Conservation (phyloP, 768 basidiomycete species). For the Kwoniella newhampshirensis region DNA sequence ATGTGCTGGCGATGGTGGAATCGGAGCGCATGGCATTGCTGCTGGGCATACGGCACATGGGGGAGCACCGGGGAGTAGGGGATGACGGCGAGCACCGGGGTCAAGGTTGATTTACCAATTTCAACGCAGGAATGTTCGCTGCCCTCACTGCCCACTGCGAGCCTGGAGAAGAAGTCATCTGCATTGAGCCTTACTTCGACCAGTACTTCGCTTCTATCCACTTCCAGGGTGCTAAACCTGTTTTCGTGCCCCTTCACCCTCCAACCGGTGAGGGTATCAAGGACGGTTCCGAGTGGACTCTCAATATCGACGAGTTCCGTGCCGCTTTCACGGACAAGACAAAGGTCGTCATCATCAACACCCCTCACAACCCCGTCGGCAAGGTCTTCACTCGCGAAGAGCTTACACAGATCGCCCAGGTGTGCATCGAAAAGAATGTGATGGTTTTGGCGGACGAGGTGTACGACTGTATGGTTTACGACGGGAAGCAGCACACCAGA, state of each 20-base stretch:
- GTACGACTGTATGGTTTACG: conserved; percentile 93
- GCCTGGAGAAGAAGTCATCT: conserved; percentile 91
- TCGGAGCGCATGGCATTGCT: too few relatives aligned
- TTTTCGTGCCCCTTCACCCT: conserved; percentile 93
- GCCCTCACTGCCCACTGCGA: conserved; percentile 90
- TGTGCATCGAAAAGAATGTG: conserved; percentile 89
- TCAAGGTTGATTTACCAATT: neutral
- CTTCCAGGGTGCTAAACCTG: conserved; percentile 89
- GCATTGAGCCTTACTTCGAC: conserved; percentile 98
- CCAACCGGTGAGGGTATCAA: conserved; percentile 57
- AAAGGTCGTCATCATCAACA: conserved; percentile 94
- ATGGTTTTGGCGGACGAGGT: conserved; percentile 96
- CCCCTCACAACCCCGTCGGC: conserved; percentile 97
- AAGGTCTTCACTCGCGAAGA: conserved; percentile 88
- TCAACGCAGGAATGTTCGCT: conserved; percentile 78
- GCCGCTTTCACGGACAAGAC: conserved; percentile 81
- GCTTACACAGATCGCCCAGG: conserved; percentile 75
- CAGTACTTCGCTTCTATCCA: conserved; percentile 90
- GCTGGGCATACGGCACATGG: too few relatives aligned
- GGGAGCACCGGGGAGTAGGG: too few relatives aligned
- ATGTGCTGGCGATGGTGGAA: too few relatives aligned
- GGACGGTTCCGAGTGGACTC: conserved; percentile 76
- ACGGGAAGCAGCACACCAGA: conserved; percentile 82
- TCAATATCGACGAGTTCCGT: conserved; percentile 84
- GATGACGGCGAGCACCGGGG: too few relatives aligned